Base-by-base conservation (phyloP, 495 filamentous ascomycete genomes). In the Chaetomium cochliodes region DNA sequence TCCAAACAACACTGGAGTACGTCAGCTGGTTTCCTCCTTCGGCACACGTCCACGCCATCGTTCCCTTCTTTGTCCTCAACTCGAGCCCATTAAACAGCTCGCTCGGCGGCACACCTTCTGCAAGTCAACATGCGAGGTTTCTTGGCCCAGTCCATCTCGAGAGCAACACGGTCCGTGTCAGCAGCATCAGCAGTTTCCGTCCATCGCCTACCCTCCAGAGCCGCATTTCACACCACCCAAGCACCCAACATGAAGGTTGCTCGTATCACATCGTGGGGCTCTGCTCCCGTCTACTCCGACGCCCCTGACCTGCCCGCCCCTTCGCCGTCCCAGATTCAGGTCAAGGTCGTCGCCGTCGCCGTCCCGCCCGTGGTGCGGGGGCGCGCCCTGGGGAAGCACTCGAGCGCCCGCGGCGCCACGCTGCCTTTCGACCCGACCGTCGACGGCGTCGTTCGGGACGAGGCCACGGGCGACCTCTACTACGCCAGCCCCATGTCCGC, bases 171-270 rank as follows among this genome's bases (percentile, higher is more conserved):
- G 9, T 28, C 23, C 23, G 11, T 28, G 16, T 26, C 49, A 23
- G 49, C 49, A 12, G 23, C 30, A 39, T 16, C 53, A 22, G 8
- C 53, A 22, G 33, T 22, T 15, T 12, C 28, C 8, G 25, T 3
- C 20, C 30, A 55, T 55, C 30, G 12, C 13, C 50, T 15, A 9
- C 13, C 8, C 26, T 18, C 23, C 23, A 63, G 2, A 5, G 50
- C 60, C 23, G 12, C 50, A 47, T 63, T 63, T 18, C 60, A 63
- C 41, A 23, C 18, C 39, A 47, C 8, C 60, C 50, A 42, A 53
- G 33, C 60, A 5, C 60, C 55, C 60, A 41, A 39, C 37, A 63
- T 63, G 60, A 63, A 63, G 50, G 51, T 55, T 33, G 60, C 60
- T 46, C 60, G 50, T 25, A 22, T 63, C 39, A 63, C 60, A 3